Percentiles rank a stretch among this genome's conserved stretches.
Conservation (phyloP, 164 flowering plant species). For the Buxus sempervirens region DNA sequence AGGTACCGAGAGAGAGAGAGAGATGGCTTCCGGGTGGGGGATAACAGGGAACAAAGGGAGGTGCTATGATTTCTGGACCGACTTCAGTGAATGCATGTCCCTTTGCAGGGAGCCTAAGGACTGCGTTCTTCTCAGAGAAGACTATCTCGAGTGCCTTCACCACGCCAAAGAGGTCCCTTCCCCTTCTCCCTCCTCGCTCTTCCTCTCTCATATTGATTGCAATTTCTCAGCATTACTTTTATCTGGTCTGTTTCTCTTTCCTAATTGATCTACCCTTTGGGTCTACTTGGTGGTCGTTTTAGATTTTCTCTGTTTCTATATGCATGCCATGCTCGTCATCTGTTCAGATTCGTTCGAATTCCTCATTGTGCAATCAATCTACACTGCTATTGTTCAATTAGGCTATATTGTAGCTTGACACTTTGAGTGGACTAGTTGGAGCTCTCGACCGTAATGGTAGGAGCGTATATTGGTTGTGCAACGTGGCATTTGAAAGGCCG, state of each 20-base stretch:
- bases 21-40: constrained; percentile 97
- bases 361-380: too few relatives aligned
- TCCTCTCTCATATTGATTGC: not conserved
- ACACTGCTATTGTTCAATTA: too few relatives aligned
- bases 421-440: too few relatives aligned
- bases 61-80: constrained; percentile 96
- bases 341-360: too few relatives aligned
- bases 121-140: constrained; percentile 84
- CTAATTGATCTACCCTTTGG: not conserved
- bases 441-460: too few relatives aligned
- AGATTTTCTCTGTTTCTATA: too few relatives aligned
- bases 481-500: too few relatives aligned
- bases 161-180: constrained; percentile 79
- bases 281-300: not conserved
- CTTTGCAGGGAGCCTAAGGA: constrained; percentile 88
- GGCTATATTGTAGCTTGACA: too few relatives aligned
- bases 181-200: not conserved
- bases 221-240: not conserved
- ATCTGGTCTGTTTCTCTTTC: not conserved
- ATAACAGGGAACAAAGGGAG: constrained; percentile 90
- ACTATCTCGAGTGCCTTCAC: constrained; percentile 93
- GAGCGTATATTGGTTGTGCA: too few relatives aligned
- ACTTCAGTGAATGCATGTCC: constrained; percentile 96
- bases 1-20: constrained; percentile 13
- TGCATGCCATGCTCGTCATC: too few relatives aligned